Percentiles rank a stretch among this genome's conserved stretches.
These are phyloP conservation scores for Didymella sp. DNA, from an alignment of 2,329 filamentous ascomycete genomes.

Conservation along the genomic window DNA sequence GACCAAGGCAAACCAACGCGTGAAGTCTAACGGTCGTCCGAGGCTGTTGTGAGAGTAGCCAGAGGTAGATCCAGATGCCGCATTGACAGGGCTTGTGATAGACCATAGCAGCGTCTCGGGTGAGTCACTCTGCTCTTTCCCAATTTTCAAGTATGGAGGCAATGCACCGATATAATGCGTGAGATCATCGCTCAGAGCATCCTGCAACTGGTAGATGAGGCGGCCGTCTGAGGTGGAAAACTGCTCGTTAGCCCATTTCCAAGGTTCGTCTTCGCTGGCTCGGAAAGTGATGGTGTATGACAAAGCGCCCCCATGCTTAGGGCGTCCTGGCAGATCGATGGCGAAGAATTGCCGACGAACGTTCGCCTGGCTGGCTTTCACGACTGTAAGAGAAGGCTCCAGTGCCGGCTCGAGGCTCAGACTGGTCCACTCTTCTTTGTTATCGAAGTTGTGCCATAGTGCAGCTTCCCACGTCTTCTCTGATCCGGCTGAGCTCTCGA, in stretches of 20 bases:
- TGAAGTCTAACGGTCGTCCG: conserved; percentile 68
- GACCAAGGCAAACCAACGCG: conserved; percentile 82
- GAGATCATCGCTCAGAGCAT: conserved; percentile 53
- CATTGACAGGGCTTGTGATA: conserved; percentile 63
- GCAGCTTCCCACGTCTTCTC: conserved; percentile 72
- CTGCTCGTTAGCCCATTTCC: conserved; percentile 75
- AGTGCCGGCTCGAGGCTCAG: conserved; percentile 59
- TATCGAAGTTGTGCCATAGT: conserved; percentile 73
- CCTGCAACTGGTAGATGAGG: conserved; percentile 60
- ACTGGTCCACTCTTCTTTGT: conserved; percentile 65
- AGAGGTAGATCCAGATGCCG: conserved; percentile 65
- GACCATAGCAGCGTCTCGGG: conserved; percentile 74
- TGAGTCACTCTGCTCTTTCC: conserved; percentile 67
- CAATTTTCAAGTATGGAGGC: conserved; percentile 62
- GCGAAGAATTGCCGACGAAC: conserved; percentile 61
- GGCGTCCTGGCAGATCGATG: conserved; percentile 54
- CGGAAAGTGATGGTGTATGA: conserved; percentile 78
- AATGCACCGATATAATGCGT: conserved; percentile 64
- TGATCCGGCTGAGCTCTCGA: conserved; percentile 68
- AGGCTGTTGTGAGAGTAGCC: conserved; percentile 64
- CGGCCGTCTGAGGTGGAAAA: conserved; percentile 69
- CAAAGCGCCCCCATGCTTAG: conserved; percentile 57
- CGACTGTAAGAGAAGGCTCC: conserved; percentile 35
- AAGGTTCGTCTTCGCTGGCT: conserved; percentile 58
- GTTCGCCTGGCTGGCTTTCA: conserved; percentile 23